Evolutionary conservation across 1,284 basidiomycete genomes (phyloP), one percentile per base, ranked within the genome.

Genomic region (Porogramme epimiltina): DNA sequence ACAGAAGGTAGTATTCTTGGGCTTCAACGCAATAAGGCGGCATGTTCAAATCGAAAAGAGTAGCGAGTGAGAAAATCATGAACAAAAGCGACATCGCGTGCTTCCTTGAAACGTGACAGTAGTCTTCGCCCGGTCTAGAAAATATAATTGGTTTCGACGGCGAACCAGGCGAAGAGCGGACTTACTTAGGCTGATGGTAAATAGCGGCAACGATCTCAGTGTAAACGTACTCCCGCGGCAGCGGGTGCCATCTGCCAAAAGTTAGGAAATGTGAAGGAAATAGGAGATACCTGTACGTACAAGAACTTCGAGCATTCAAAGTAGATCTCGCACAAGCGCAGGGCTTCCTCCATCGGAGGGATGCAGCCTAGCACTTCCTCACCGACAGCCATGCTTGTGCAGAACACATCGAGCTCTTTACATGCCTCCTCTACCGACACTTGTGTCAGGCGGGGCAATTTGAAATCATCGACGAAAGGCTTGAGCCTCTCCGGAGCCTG

Each of bases 61-160:
- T 60, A 2, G 65, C 67, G 3, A 73, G 59, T 3, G 68, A 64
- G 45, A 73, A 68, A 2, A 86, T 70, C 45, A 76, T 73, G 59
- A 83, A 85, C 3, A 87, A 67, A 31, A 87, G 69, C 0, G 81
- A 68, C 0, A 84, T 67, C 0, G 75, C 67, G 57, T 87, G 81
- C 24, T 74, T 58, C 18, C 56, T 54, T 2, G 52, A 61, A 13
- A 56, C 50, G 24, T 52, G 28, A 18, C 55, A 49, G 15, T 59
- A 52, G 3, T 48, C 46, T 1, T 37, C 49, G 13, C 58, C 58
- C 9, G 34, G 34, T 37, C 34, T 37, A 37, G 5, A 9, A 18
- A n/a, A 37, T 37, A n/a, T 10, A 18, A n/a, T 13, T 37, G 10
- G 16, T 10, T 18, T 6, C 5, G 34, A 9, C 5, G 13, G 16